Evolutionary conservation across 169 alveolate species (phyloP).

Genomic region (Perkinsus chesapeaki): DNA sequence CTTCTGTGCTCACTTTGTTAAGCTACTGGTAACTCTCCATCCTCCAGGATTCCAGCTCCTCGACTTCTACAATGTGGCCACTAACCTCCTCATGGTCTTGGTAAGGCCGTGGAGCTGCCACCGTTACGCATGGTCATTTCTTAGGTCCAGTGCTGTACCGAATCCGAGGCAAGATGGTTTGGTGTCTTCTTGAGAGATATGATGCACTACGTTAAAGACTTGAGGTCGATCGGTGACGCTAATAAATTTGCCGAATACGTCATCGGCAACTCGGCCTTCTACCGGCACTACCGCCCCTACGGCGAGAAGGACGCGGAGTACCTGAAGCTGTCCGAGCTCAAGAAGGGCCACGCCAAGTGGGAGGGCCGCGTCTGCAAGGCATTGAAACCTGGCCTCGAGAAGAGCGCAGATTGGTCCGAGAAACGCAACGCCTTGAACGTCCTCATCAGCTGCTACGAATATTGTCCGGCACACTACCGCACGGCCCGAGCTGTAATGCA

Average conservation of each 20-base stretch:
- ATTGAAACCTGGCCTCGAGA: neutral
- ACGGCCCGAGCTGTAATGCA: neutral
- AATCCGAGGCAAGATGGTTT: neutral
- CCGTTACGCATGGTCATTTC: neutral
- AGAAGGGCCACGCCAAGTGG: conserved; percentile 4
- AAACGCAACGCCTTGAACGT: neutral
- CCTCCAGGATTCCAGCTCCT: conserved; percentile 19
- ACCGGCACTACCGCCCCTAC: neutral
- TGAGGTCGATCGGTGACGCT: neutral
- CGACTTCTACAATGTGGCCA: conserved; percentile 21
- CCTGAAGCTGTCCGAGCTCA: neutral
- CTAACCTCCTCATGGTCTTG: conserved; percentile 21
- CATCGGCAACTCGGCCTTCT: neutral
- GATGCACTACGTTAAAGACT: neutral
- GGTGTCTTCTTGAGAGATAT: neutral
- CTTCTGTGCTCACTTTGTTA: conserved; percentile 24
- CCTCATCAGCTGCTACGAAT: neutral
- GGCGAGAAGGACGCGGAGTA: conserved; percentile 1
- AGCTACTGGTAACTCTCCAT: conserved; percentile 12
- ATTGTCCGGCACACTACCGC: neutral
- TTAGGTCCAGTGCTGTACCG: neutral
- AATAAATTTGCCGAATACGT: neutral
- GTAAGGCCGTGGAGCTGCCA: neutral
- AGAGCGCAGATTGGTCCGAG: conserved; percentile 1
- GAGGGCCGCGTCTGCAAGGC: neutral